These are phyloP conservation scores for Excoecaria cochinchinensis DNA, from an alignment of 345 rosid species.

Conservation along the genomic window DNA sequence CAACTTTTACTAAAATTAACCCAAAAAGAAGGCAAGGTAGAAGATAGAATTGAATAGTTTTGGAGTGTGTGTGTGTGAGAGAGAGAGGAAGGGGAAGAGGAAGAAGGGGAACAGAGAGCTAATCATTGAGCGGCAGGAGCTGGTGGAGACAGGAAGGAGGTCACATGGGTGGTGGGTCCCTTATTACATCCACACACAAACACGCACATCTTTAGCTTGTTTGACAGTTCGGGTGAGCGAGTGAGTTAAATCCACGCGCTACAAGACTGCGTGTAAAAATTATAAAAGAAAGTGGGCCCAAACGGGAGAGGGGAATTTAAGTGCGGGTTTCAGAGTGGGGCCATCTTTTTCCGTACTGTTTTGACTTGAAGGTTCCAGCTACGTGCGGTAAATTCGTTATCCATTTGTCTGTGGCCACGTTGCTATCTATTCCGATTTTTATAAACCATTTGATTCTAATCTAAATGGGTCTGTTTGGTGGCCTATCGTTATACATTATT, in stretches of 20 bases:
- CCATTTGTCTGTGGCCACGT: constrained; percentile 18
- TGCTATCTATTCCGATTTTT: not conserved
- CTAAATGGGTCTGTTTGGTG: constrained; percentile 12
- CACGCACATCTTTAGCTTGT: not conserved
- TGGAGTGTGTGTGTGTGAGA: not conserved
- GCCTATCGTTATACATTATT: not conserved
- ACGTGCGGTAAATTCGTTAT: constrained; percentile 28
- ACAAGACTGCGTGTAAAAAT: no score
- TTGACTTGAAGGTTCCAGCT: constrained; percentile 32
- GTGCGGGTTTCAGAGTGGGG: constrained; percentile 10
- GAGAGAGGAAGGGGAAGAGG: not conserved
- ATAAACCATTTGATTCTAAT: not conserved
- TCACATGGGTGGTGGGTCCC: constrained; percentile 99
- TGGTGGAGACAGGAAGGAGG: constrained; percentile 99
- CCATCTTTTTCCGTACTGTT: constrained; percentile 16
- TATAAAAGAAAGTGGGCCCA: no score
- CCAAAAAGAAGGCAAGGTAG: no score
- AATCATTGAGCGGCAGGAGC: constrained; percentile 98
- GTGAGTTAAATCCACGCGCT: no score
- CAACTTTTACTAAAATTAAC: no score
- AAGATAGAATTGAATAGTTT: not conserved
- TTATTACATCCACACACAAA: not conserved
- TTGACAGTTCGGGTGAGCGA: no score
- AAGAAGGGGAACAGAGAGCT: constrained; percentile 35
- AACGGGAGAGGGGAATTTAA: constrained; percentile 17